These are phyloP conservation scores for Vitis hybrid DNA, from an alignment of 177 flowering plant genomes.

Conservation along the genomic window DNA sequence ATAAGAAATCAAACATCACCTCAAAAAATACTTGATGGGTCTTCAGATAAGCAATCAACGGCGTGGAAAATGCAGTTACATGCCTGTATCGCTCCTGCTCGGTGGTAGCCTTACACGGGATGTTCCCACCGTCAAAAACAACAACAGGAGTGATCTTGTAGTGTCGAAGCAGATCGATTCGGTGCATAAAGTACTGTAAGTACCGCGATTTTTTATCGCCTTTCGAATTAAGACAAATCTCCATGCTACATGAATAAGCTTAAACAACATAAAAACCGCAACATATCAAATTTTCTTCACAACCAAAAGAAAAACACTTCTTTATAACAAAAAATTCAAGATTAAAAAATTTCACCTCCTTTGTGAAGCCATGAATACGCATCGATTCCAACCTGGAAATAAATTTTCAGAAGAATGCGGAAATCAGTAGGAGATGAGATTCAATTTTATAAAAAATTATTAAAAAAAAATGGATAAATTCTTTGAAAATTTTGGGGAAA, in stretches of 20 bases:
- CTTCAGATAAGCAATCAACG: background rate
- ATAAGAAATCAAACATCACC: background rate
- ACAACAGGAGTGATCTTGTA: slow-evolving; percentile 71
- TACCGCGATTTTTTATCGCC: slow-evolving; percentile 50
- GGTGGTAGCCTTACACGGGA: slow-evolving; percentile 68
- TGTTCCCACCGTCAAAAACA: slow-evolving; percentile 77
- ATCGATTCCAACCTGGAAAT: slow-evolving; percentile 78
- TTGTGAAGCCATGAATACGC: slow-evolving; percentile 95
- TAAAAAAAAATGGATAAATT: background rate
- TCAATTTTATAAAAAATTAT: background rate
- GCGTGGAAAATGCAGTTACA: slow-evolving; percentile 4
- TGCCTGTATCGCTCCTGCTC: slow-evolving; percentile 62
- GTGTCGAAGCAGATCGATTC: slow-evolving; percentile 72
- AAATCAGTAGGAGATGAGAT: background rate
- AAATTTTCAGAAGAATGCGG: background rate
- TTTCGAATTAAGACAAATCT: slow-evolving; percentile 53
- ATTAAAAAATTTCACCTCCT: slow-evolving; percentile 51
- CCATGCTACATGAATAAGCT: slow-evolving; percentile 96
- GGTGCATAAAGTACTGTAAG: slow-evolving; percentile 76
- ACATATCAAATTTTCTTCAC: background rate
- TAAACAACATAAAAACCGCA: background rate
- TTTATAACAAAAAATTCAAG: background rate
- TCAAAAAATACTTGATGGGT: background rate
- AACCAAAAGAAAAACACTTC: background rate
- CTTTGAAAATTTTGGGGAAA: background rate